Percentiles rank a stretch among this genome's conserved stretches.
phyloP scores from a whole-genome alignment of 169 alveolate genomes.

The Cryptosporidium bovis region DNA sequence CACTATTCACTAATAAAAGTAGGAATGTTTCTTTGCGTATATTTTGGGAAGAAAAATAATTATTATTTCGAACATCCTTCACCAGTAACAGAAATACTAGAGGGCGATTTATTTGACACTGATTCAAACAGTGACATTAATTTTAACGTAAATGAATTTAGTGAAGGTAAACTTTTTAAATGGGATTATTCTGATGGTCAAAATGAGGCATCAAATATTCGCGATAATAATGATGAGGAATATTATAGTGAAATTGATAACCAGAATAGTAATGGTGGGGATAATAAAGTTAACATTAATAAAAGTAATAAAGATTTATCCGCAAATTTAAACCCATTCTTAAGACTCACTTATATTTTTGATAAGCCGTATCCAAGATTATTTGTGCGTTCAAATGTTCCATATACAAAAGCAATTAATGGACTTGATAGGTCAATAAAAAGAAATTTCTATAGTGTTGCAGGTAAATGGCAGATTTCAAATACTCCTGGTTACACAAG shows the following conservation, averaged over 20 bases:
- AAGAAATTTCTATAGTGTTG: slow-evolving; percentile 12
- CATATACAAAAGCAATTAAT: slow-evolving; percentile 21
- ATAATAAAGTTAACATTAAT: background rate
- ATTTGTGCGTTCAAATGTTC: slow-evolving; percentile 36
- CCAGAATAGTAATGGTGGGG: background rate
- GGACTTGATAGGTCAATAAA: slow-evolving; percentile 28
- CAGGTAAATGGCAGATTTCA: slow-evolving; percentile 46
- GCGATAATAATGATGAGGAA: background rate
- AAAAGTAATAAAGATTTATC: background rate
- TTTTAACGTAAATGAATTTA: slow-evolving; percentile 3
- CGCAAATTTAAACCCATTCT: slow-evolving; percentile 6
- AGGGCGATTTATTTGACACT: slow-evolving; percentile 8
- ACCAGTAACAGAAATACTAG: slow-evolving; percentile 49
- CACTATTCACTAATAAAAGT: slow-evolving; percentile 34
- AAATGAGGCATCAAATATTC: background rate
- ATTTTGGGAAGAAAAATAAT: slow-evolving; percentile 13
- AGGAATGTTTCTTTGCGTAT: slow-evolving; percentile 23
- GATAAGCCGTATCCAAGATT: slow-evolving; percentile 57
- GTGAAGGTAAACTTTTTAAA: slow-evolving; percentile 8
- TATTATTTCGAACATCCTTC: slow-evolving; percentile 48
- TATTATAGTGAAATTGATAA: background rate
- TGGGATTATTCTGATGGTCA: background rate
- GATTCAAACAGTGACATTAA: background rate
- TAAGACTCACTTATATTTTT: slow-evolving; percentile 29
- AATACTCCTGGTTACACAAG: slow-evolving; percentile 46